Evolutionary conservation across 1,284 basidiomycete species (phyloP).

Genomic region (Trametes pubescens): DNA sequence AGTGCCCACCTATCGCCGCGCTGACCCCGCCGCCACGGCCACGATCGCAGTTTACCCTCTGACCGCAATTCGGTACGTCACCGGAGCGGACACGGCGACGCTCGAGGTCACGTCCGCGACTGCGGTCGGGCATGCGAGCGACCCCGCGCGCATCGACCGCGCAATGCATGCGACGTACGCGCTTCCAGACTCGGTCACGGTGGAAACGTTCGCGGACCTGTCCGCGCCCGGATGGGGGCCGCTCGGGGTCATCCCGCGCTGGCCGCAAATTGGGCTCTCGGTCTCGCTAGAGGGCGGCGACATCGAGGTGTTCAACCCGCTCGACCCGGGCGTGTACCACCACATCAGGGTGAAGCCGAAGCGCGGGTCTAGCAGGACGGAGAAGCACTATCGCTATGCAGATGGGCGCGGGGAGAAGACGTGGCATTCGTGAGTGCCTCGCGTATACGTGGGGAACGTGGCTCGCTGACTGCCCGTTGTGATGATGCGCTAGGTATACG

Average conservation of each 20-base stretch:
- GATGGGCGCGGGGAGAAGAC: slow-evolving; percentile 58
- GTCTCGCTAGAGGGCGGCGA: slow-evolving; percentile 51
- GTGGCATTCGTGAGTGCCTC: slow-evolving; percentile 57
- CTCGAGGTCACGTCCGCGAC: slow-evolving; percentile 44
- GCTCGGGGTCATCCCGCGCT: slow-evolving; percentile 39
- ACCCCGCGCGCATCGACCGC: slow-evolving; percentile 46
- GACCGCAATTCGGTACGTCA: slow-evolving; percentile 51
- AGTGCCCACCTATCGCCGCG: not conserved
- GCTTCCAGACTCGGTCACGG: slow-evolving; percentile 46
- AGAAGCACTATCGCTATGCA: slow-evolving; percentile 54
- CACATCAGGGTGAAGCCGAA: slow-evolving; percentile 50
- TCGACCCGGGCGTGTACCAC: slow-evolving; percentile 49
- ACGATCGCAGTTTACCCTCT: slow-evolving; percentile 54
- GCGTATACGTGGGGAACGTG: not conserved
- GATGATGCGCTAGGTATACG: slow-evolving; percentile 52
- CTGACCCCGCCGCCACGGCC: not conserved
- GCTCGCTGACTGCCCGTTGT: not conserved
- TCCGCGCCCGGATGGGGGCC: slow-evolving; percentile 40
- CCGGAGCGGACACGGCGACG: slow-evolving; percentile 42
- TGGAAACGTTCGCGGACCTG: slow-evolving; percentile 45
- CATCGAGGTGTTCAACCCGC: slow-evolving; percentile 49
- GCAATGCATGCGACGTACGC: slow-evolving; percentile 48
- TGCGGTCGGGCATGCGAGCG: slow-evolving; percentile 36
- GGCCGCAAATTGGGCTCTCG: slow-evolving; percentile 38
- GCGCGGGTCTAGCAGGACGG: slow-evolving; percentile 40